Percentiles rank a stretch among this genome's conserved stretches.
Evolutionary conservation across 73 alveolate species (phyloP).

Genomic region (Paramecium biaurelia): DNA sequence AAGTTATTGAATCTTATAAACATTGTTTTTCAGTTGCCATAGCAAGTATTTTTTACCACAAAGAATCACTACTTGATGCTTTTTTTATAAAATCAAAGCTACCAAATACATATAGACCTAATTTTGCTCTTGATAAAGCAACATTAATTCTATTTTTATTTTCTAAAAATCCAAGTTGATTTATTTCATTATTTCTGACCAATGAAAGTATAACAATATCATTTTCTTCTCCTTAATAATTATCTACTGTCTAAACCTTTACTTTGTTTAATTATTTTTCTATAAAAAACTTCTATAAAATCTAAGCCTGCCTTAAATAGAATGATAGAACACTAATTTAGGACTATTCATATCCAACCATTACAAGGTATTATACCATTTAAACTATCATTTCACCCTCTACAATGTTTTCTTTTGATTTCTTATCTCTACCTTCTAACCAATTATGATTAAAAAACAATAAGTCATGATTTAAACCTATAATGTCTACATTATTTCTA

Average conservation of each 20-base stretch:
- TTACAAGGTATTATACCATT: conserved; percentile 72
- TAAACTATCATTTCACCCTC: conserved; percentile 76
- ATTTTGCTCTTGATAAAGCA: conserved; percentile 89
- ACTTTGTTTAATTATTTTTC: background rate
- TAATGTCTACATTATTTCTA: conserved; percentile 53
- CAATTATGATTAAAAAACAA: conserved; percentile 74
- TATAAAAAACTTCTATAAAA: conserved; percentile 51
- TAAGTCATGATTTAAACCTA: conserved; percentile 72
- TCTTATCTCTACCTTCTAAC: conserved; percentile 67
- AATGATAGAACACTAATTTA: conserved; percentile 83
- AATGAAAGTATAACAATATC: conserved; percentile 82
- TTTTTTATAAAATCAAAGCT: conserved; percentile 75
- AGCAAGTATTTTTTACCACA: conserved; percentile 58
- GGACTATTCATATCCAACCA: conserved; percentile 65
- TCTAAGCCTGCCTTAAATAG: conserved; percentile 75
- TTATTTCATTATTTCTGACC: conserved; percentile 75
- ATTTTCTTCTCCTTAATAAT: conserved; percentile 93
- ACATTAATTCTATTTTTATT: conserved; percentile 85
- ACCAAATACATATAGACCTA: conserved; percentile 87
- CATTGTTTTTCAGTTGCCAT: conserved; percentile 48
- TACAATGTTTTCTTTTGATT: conserved; percentile 72
- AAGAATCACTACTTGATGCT: background rate
- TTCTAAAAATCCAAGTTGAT: conserved; percentile 77
- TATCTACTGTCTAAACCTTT: conserved; percentile 84
- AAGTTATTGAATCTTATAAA: background rate